Percentiles rank a stretch among this genome's conserved stretches.
These are phyloP conservation scores for Stereocaulon alpinum DNA, from an alignment of 495 filamentous ascomycete species.

Conservation along the genomic window DNA sequence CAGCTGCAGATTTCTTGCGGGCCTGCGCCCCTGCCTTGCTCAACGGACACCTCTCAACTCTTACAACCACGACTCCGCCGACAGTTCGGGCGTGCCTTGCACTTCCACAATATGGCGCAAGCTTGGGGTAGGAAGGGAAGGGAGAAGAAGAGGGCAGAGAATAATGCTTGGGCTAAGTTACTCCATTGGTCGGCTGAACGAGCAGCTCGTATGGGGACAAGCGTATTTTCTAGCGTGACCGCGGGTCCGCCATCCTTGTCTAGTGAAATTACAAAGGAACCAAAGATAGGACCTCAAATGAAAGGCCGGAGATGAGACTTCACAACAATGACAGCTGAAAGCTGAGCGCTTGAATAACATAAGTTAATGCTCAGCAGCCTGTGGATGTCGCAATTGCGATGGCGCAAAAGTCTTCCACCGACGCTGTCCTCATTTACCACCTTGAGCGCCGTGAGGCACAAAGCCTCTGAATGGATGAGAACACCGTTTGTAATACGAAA, in stretches of 20 bases:
- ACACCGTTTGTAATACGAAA: neutral
- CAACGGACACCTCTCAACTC: conserved; percentile 9
- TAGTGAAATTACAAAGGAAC: neutral
- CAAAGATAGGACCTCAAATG: neutral
- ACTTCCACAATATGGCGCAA: conserved; percentile 9
- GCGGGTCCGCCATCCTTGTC: neutral
- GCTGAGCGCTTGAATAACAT: neutral
- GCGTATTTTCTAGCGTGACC: neutral
- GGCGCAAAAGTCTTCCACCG: neutral
- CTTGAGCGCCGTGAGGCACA: neutral
- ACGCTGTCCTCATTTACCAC: neutral
- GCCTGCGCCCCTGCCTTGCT: neutral
- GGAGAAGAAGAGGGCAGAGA: conserved; percentile 5
- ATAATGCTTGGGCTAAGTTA: neutral
- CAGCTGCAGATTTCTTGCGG: neutral
- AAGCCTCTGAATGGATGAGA: neutral
- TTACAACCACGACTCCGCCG: conserved; percentile 16
- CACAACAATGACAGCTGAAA: neutral
- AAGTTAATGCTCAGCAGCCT: neutral
- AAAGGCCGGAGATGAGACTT: neutral
- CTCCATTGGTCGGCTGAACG: neutral
- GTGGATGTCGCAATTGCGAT: neutral
- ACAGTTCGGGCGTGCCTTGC: conserved; percentile 9
- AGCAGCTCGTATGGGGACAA: neutral
- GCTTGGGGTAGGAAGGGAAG: neutral